phyloP scores from a whole-genome alignment of 2,329 filamentous ascomycete species.

The Pseudophaeomoniella oleicola region DNA sequence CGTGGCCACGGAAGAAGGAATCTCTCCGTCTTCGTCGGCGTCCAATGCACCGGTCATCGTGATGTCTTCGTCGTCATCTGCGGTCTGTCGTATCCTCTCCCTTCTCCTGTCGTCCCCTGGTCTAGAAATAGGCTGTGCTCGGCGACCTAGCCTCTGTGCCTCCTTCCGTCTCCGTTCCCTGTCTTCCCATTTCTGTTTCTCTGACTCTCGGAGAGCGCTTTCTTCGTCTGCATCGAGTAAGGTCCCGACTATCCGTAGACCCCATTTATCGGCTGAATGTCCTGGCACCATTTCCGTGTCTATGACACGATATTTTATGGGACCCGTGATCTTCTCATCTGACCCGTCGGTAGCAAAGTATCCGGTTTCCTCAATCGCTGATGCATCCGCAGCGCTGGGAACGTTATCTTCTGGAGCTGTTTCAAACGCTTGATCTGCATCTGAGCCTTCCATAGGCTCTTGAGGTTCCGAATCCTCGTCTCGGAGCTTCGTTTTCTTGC shows the following conservation, averaged over 20 bases:
- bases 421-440: slow-evolving; percentile 22
- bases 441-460: slow-evolving; percentile 18
- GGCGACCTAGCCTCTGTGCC: background rate
- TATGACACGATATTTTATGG: slow-evolving; percentile 62
- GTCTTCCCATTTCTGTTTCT: slow-evolving; percentile 26
- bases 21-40: no score
- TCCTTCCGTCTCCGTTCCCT: slow-evolving; percentile 17
- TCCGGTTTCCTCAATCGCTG: slow-evolving; percentile 41
- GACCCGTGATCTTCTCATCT: slow-evolving; percentile 56
- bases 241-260: slow-evolving; percentile 78
- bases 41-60: background rate
- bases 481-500: background rate
- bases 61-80: background rate
- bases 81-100: no score
- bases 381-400: slow-evolving; percentile 4
- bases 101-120: background rate
- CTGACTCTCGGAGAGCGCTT: slow-evolving; percentile 39
- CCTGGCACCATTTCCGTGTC: slow-evolving; percentile 64
- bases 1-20: no score
- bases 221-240: slow-evolving; percentile 60
- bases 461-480: slow-evolving; percentile 11
- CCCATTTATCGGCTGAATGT: slow-evolving; percentile 57
- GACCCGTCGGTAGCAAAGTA: slow-evolving; percentile 50
- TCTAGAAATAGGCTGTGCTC: background rate
- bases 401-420: slow-evolving; percentile 17